phyloP scores from a whole-genome alignment of 352 stramenopile species.

The Phytophthora podocarpi region DNA sequence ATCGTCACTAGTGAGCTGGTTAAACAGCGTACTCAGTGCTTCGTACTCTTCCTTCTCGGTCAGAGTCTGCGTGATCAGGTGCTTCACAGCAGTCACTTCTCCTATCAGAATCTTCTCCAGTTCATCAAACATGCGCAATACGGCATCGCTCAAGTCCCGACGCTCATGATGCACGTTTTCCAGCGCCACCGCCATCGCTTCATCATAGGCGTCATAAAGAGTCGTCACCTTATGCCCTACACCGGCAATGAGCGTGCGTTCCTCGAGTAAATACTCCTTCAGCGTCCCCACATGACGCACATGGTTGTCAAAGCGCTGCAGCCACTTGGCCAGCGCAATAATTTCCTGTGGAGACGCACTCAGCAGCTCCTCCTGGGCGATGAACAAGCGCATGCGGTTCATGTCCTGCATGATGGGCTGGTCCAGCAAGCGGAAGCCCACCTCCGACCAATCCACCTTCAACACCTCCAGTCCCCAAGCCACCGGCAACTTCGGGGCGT shows the following conservation, averaged over 20 bases:
- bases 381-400: constrained; percentile 46
- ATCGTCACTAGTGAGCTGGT: constrained; percentile 58
- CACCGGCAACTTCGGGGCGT: constrained; percentile 32
- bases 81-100: constrained; percentile 56
- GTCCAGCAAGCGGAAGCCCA: constrained; percentile 62
- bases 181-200: constrained; percentile 47
- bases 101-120: constrained; percentile 58
- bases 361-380: constrained; percentile 54
- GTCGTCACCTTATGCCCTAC: constrained; percentile 70
- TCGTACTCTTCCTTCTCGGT: constrained; percentile 60
- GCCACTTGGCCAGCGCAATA: constrained; percentile 64
- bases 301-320: constrained; percentile 65
- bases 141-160: constrained; percentile 45
- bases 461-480: constrained; percentile 58
- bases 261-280: constrained; percentile 73
- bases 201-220: constrained; percentile 64
- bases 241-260: constrained; percentile 56
- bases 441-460: constrained; percentile 48
- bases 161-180: constrained; percentile 58
- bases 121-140: constrained; percentile 55
- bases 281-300: constrained; percentile 59
- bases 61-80: constrained; percentile 59
- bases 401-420: constrained; percentile 68
- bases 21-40: constrained; percentile 67
- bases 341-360: constrained; percentile 57